Evolutionary conservation across 345 rosid genomes (phyloP).

Genomic region (Populus nigra): DNA sequence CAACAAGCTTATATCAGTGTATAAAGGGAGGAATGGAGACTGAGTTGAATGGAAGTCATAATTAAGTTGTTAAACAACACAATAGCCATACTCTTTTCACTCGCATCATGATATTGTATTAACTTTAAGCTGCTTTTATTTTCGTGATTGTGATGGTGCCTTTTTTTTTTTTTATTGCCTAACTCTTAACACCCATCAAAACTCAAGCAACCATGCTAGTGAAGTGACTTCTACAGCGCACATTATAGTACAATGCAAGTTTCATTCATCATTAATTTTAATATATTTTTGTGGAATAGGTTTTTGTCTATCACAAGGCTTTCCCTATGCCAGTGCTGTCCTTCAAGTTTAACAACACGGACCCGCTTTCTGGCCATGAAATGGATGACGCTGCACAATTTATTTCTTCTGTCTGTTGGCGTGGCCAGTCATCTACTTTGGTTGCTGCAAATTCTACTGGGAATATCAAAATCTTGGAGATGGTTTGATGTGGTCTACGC

Average conservation of each 20-base stretch:
- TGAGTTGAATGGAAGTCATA: neutral
- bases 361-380: constrained; percentile 59
- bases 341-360: constrained; percentile 61
- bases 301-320: constrained; percentile 87
- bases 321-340: constrained; percentile 94
- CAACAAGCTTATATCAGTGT: neutral
- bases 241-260: neutral
- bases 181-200: neutral
- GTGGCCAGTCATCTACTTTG: constrained; percentile 67
- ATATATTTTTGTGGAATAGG: constrained; percentile 40
- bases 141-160: neutral
- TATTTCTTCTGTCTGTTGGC: constrained; percentile 89
- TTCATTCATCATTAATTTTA: neutral
- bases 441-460: constrained; percentile 90
- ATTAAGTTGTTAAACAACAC: neutral
- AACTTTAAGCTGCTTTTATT: neutral
- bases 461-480: constrained; percentile 84
- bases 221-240: neutral
- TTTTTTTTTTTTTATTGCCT: neutral
- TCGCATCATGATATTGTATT: neutral
- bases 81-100: neutral
- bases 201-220: neutral
- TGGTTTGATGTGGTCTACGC: constrained; percentile 41
- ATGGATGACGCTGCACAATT: constrained; percentile 64
- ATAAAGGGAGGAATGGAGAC: neutral